phyloP scores from a whole-genome alignment of 352 stramenopile genomes.

The Phytophthora kernoviae region DNA sequence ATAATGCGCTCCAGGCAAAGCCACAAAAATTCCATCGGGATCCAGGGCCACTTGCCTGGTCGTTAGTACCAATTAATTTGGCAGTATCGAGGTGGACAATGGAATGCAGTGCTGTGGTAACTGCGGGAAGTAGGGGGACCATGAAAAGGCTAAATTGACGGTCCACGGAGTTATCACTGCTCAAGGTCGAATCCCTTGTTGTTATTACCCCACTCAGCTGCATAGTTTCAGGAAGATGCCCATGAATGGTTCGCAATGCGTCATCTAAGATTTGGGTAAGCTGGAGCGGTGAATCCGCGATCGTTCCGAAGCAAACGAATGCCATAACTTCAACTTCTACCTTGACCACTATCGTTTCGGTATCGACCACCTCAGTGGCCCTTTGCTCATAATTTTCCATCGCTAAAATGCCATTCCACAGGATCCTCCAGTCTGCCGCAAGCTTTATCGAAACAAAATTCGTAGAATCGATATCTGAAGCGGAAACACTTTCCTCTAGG shows the following conservation, averaged over 20 bases:
- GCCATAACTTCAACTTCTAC: constrained; percentile 35
- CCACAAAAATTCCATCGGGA: constrained; percentile 30
- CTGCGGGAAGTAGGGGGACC: constrained; percentile 43
- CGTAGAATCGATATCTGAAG: neutral
- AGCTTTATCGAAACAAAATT: constrained; percentile 4
- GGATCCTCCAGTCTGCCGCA: constrained; percentile 4
- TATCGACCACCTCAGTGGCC: neutral
- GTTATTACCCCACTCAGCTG: constrained; percentile 6
- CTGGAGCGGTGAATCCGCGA: neutral
- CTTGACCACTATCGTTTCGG: constrained; percentile 24
- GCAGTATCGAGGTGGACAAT: neutral
- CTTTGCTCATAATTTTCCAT: neutral
- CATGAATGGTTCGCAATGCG: constrained; percentile 22
- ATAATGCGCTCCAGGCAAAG: constrained; percentile 38
- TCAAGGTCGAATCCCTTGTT: neutral
- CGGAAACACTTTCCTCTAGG: constrained; percentile 29
- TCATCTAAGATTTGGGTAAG: constrained; percentile 27
- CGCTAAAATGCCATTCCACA: constrained; percentile 15
- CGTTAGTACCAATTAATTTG: neutral
- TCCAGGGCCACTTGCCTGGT: neutral
- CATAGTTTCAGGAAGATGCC: constrained; percentile 20
- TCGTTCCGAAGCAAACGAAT: constrained; percentile 25
- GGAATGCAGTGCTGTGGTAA: constrained; percentile 19
- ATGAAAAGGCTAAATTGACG: constrained; percentile 60
- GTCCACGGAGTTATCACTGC: constrained; percentile 33